phyloP scores from a whole-genome alignment of 768 basidiomycete species.

The Lyophyllum shimeji region DNA sequence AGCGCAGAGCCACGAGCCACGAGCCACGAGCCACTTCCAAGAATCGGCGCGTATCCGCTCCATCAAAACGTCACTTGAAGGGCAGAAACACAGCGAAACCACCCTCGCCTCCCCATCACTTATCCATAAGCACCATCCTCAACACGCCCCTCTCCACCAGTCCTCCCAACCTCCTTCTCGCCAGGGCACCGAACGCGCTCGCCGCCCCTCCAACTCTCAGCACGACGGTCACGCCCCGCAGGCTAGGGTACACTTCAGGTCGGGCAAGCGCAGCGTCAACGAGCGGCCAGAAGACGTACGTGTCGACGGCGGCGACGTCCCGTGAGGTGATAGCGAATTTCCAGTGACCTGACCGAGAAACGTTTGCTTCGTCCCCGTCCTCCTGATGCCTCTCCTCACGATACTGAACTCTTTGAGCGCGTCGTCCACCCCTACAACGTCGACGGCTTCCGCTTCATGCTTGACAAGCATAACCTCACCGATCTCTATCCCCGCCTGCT shows the following conservation, averaged over 20 bases:
- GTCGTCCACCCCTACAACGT: slow-evolving; percentile 18
- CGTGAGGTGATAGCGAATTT: slow-evolving; percentile 14
- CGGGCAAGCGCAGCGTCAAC: slow-evolving; percentile 9
- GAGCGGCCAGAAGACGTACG: slow-evolving; percentile 11
- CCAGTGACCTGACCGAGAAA: slow-evolving; percentile 2
- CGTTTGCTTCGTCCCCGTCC: background rate
- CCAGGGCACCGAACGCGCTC: background rate
- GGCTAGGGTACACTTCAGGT: background rate
- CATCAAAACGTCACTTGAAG: too few species aligned
- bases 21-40: too few species aligned
- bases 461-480: background rate
- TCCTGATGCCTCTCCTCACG: background rate
- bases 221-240: background rate
- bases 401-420: background rate
- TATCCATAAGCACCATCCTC: background rate
- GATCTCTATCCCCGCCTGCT: slow-evolving; percentile 15
- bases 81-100: too few species aligned
- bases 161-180: background rate
- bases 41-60: too few species aligned
- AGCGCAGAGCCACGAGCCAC: too few species aligned
- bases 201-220: slow-evolving; percentile 2
- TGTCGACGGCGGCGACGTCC: slow-evolving; percentile 6
- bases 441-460: slow-evolving; percentile 10
- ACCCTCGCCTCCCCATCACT: too few species aligned
- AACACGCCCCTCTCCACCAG: slow-evolving; percentile 1